Percentiles rank a stretch among this genome's conserved stretches.
Evolutionary conservation across 2,329 filamentous ascomycete species (phyloP).

Genomic region (Iodosphaeria phyllophila): DNA sequence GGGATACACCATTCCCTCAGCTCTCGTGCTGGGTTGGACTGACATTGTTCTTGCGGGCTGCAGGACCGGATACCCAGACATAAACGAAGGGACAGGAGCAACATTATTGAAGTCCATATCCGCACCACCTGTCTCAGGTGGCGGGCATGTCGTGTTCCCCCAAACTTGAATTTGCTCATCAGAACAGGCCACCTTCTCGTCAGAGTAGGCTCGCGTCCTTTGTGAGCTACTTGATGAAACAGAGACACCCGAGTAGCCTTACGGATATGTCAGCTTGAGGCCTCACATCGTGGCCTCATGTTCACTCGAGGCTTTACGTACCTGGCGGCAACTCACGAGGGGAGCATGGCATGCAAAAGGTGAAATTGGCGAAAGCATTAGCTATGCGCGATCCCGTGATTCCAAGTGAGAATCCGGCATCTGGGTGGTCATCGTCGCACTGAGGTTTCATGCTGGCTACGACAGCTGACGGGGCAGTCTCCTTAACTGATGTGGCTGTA

Average conservation of each 20-base stretch:
- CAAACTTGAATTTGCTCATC: no score
- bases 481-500: conserved; percentile 8
- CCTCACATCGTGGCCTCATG: no score
- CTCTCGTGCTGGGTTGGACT: conserved; percentile 13
- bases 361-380: conserved; percentile 15
- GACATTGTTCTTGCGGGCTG: conserved; percentile 14
- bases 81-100: conserved; percentile 10
- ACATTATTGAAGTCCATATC: no score
- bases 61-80: conserved; percentile 17
- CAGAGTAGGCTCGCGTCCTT: no score
- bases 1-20: conserved; percentile 23
- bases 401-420: conserved; percentile 7
- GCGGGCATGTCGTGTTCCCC: no score
- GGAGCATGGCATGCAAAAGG: conserved; percentile 17
- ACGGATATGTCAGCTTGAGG: no score
- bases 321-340: no score
- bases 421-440: conserved; percentile 3
- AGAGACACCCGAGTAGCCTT: no score
- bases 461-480: conserved; percentile 8
- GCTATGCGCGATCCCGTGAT: conserved; percentile 13
- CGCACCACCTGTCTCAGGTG: no score
- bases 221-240: no score
- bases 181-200: no score
- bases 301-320: no score
- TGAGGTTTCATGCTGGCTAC: conserved; percentile 6